Conservation (phyloP, 2,329 filamentous ascomycete genomes). For the Ophiognomonia clavigignenti-juglandacearum region DNA sequence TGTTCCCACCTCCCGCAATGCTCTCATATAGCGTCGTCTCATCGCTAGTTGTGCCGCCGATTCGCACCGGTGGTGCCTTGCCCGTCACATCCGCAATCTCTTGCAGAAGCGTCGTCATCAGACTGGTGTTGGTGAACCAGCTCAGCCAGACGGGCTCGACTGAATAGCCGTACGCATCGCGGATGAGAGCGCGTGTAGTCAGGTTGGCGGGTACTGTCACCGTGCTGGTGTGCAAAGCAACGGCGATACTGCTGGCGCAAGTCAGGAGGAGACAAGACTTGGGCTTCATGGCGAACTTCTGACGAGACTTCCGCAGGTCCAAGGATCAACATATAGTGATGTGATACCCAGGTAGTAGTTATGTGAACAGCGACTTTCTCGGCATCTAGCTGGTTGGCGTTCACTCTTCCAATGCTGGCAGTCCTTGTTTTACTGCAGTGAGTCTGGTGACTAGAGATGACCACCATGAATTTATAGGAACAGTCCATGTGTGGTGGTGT, state of each 20-base stretch:
- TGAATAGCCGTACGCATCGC: constrained; percentile 29
- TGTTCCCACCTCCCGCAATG: constrained; percentile 23
- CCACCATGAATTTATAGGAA: too few relatives aligned
- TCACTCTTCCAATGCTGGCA: too few relatives aligned
- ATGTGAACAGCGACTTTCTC: too few relatives aligned
- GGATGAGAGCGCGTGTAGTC: constrained; percentile 21
- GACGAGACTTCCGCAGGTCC: too few relatives aligned
- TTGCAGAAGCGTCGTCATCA: constrained; percentile 23
- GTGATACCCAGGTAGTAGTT: too few relatives aligned
- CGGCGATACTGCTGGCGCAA: not conserved
- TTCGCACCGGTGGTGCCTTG: constrained; percentile 26
- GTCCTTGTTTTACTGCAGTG: too few relatives aligned
- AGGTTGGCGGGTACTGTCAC: constrained; percentile 23
- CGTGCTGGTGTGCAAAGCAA: constrained; percentile 6
- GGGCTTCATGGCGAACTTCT: too few relatives aligned
- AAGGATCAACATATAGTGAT: too few relatives aligned
- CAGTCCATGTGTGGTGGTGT: too few relatives aligned
- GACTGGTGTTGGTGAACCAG: constrained; percentile 24
- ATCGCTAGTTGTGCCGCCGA: constrained; percentile 31
- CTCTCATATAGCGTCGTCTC: constrained; percentile 25
- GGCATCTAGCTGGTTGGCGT: too few relatives aligned
- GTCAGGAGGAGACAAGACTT: not conserved
- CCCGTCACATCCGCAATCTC: constrained; percentile 25
- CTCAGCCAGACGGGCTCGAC: constrained; percentile 30
- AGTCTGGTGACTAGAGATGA: too few relatives aligned